Evolutionary conservation across 83 land plant species (phyloP), one percentile per base, ranked within the genome.

Genomic region (Diphasiastrum complanatum): DNA sequence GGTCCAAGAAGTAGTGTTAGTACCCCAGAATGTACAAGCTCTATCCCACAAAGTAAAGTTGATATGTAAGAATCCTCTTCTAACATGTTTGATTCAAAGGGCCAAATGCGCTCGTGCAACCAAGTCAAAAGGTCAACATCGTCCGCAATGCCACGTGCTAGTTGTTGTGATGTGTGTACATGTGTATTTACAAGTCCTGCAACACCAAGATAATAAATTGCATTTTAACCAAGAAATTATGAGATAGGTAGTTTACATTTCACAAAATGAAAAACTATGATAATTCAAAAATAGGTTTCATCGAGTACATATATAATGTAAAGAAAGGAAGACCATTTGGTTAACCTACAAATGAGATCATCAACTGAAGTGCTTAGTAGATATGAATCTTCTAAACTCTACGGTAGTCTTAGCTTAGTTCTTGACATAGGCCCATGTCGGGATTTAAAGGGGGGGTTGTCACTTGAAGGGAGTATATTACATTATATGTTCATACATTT

Each of bases 131-230:
- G 66, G 56, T 92, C 96, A 28, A 92, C 98, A 61, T 92, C 98
- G 65, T 92, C 98, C 5, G 98, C 98, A 36, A 92, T 92, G 30
- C 98, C 96, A 63, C 91, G 85, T 5, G 72, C 98, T 18, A 92
- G 84, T 70, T 92, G 98, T 70, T 92, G 98, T 43, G 98, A 92
- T 0, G 96, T 85, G 78, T 92, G 98, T 23, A 91, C 97, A 64
- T 91, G 97, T 33, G 97, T 91, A 65, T 91, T 91, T 43, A 91
- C 68, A 38, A 91, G 75, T 34, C 97, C 96, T 89, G 64, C 28
- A 27, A 5, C 27, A 70, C 20, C 25, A 20, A 64, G 20, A 22
- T 20, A 19, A 52, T 33, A 32, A 19, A 52, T 12, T 30, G 19
- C n/a, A 51, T 32, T 52, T 12, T 36, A 51, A 22, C 18, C 16